phyloP scores from a whole-genome alignment of 805 yeast species.

The Tanozyma kutaoensis region DNA sequence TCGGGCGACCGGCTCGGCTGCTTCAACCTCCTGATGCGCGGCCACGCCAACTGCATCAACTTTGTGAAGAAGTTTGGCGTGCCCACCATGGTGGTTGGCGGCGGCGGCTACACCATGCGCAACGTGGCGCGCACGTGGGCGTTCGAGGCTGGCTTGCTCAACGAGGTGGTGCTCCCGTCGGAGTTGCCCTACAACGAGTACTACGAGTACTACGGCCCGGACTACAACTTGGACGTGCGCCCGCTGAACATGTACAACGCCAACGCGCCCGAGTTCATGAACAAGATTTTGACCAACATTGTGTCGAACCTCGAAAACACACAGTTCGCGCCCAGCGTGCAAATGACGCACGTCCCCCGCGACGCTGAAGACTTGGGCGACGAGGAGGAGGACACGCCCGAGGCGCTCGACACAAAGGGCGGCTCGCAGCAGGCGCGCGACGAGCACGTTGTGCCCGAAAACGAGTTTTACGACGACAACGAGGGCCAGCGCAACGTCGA shows the following conservation, averaged over 20 bases:
- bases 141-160: constrained; percentile 78
- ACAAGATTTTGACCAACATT: constrained; percentile 69
- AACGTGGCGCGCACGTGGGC: constrained; percentile 96
- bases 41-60: constrained; percentile 93
- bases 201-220: constrained; percentile 96
- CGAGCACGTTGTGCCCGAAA: constrained; percentile 51
- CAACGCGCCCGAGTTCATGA: constrained; percentile 82
- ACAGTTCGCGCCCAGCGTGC: constrained; percentile 96
- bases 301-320: constrained; percentile 73
- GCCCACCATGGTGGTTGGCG: constrained; percentile 91
- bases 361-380: constrained; percentile 83
- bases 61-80: constrained; percentile 76
- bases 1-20: constrained; percentile 95
- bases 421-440: constrained; percentile 84
- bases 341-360: constrained; percentile 76
- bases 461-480: constrained; percentile 66
- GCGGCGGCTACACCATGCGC: constrained; percentile 97
- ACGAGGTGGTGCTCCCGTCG: constrained; percentile 65
- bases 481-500: constrained; percentile 25
- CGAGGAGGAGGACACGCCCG: constrained; percentile 59
- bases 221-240: constrained; percentile 85
- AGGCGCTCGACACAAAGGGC: constrained; percentile 79
- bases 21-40: constrained; percentile 83
- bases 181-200: constrained; percentile 89
- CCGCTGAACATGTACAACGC: constrained; percentile 96